Evolutionary conservation across 2,329 filamentous ascomycete species (phyloP).

Genomic region (Rhynchosporium secalis): DNA sequence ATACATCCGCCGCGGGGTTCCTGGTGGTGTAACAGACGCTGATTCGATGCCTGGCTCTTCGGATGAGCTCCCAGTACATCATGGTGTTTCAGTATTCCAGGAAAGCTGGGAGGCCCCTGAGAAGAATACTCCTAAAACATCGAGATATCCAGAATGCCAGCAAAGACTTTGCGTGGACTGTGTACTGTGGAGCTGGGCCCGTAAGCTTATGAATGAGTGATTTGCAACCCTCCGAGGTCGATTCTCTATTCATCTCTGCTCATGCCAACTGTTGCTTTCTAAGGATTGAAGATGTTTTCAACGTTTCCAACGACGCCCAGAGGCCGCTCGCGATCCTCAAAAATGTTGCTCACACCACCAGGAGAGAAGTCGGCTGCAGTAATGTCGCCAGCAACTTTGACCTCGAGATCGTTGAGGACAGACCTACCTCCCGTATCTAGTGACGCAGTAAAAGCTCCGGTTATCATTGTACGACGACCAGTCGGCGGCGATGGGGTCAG

Average conservation of each 20-base stretch:
- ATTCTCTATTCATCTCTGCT: slow-evolving; percentile 9
- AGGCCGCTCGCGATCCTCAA: slow-evolving; percentile 35
- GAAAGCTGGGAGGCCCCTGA: slow-evolving; percentile 5
- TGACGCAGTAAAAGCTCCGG: slow-evolving; percentile 22
- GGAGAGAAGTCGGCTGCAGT: slow-evolving; percentile 11
- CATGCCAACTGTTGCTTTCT: background rate
- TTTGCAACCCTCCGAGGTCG: slow-evolving; percentile 4
- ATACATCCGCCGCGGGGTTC: slow-evolving; percentile 9
- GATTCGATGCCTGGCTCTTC: slow-evolving; percentile 22
- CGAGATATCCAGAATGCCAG: slow-evolving; percentile 12
- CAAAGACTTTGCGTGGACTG: slow-evolving; percentile 15
- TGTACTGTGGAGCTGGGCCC: slow-evolving; percentile 11
- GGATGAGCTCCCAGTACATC: slow-evolving; percentile 16
- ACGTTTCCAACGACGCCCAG: slow-evolving; percentile 26
- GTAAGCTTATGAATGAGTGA: background rate
- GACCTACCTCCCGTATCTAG: slow-evolving; percentile 32
- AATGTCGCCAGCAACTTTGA: slow-evolving; percentile 13
- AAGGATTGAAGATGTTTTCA: slow-evolving; percentile 14
- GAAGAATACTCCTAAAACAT: slow-evolving; percentile 18
- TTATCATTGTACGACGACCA: slow-evolving; percentile 33
- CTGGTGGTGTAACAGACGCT: slow-evolving; percentile 8
- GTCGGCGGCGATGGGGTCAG: slow-evolving; percentile 26
- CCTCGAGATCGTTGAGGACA: slow-evolving; percentile 21
- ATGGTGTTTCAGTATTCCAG: slow-evolving; percentile 20
- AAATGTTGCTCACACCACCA: slow-evolving; percentile 31